Evolutionary conservation across 2,329 filamentous ascomycete species (phyloP).

Genomic region (Fusarium tupiense): DNA sequence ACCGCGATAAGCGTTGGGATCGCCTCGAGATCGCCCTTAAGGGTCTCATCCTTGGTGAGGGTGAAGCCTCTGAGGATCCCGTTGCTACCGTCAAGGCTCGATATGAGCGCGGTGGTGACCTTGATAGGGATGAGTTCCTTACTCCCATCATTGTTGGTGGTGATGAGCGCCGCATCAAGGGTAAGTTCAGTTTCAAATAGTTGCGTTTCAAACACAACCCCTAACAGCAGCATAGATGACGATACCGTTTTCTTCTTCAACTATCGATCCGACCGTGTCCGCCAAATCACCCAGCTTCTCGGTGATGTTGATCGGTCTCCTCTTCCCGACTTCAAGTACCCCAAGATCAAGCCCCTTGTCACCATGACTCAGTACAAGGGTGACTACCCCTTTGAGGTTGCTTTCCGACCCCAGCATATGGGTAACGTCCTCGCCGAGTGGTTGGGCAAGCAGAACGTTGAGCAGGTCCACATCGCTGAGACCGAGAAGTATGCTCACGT

Average conservation of each 20-base stretch:
- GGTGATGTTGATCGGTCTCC: slow-evolving; percentile 93
- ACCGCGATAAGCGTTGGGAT: slow-evolving; percentile 99
- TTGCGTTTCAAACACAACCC: not conserved
- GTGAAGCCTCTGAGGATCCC: slow-evolving; percentile 85
- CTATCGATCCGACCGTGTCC: slow-evolving; percentile 97
- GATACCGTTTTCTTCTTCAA: slow-evolving; percentile 99
- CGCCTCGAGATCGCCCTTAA: slow-evolving; percentile 89
- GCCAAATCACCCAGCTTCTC: slow-evolving; percentile 94
- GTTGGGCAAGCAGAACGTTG: slow-evolving; percentile 86
- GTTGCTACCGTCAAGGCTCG: slow-evolving; percentile 87
- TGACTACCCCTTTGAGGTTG: slow-evolving; percentile 90
- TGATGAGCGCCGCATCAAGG: slow-evolving; percentile 84
- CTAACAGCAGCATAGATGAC: slow-evolving; percentile 66
- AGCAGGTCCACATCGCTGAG: slow-evolving; percentile 97
- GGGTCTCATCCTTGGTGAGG: slow-evolving; percentile 85
- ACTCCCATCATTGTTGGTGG: slow-evolving; percentile 97
- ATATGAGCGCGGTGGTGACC: slow-evolving; percentile 75
- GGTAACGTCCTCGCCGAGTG: slow-evolving; percentile 98
- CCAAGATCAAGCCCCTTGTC: slow-evolving; percentile 83
- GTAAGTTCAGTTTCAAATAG: slow-evolving; percentile 55
- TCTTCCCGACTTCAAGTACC: slow-evolving; percentile 90
- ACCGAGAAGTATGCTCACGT: slow-evolving; percentile 99
- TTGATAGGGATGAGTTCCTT: slow-evolving; percentile 95
- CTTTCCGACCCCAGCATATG: slow-evolving; percentile 96
- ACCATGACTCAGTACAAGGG: slow-evolving; percentile 99